Base-by-base conservation (phyloP, 2,329 filamentous ascomycete species). In the Venturia nashicola region DNA sequence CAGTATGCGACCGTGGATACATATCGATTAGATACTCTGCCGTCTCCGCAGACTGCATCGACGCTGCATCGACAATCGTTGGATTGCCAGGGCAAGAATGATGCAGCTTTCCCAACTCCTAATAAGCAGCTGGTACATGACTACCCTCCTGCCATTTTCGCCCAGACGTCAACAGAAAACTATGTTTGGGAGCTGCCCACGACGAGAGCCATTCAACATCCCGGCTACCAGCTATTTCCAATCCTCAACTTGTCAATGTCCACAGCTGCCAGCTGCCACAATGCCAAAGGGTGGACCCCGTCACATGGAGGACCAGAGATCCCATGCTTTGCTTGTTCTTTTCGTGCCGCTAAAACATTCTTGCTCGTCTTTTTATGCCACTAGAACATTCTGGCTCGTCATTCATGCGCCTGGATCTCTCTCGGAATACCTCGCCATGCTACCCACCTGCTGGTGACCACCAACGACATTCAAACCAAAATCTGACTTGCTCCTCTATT, bases 281-380 rank as follows among this genome's bases (percentile, higher is more conserved):
- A 55, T 34, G 51, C 9, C 27, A 57, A 57, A 34, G 5, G 18
- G 51, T 57, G 51, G 51, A 32, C 36, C 51, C 51, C 36, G 27
- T 36, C 51, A 34, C 51, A 57, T 36, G 51, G 51, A 36, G 14
- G 18, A 39, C 51, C 51, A 36, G 32, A 36, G 8, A 34, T 57
- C 32, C 51, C 32, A n/a, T 57, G 51, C 51, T 57, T 57, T 57
- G 51, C 51, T 57, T 57, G 5, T 57, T 57, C 32, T 34, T n/a
- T 57, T 36, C 32, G 0, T 36, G 51, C 32, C 51, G 51, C 51
- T 57, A 57, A 27, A 57, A 57, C 1, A 57, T 4, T 36, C 32
- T 57, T 36, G 2, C 16, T 36, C 51, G 32, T 57, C 51, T 2
- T 36, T 20, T n/a, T n/a, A n/a, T n/a, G n/a, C n/a, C n/a, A n/a